Evolutionary conservation across 768 basidiomycete genomes (phyloP), one percentile per base, ranked within the genome.

Genomic region (Phylloporus sp.): DNA sequence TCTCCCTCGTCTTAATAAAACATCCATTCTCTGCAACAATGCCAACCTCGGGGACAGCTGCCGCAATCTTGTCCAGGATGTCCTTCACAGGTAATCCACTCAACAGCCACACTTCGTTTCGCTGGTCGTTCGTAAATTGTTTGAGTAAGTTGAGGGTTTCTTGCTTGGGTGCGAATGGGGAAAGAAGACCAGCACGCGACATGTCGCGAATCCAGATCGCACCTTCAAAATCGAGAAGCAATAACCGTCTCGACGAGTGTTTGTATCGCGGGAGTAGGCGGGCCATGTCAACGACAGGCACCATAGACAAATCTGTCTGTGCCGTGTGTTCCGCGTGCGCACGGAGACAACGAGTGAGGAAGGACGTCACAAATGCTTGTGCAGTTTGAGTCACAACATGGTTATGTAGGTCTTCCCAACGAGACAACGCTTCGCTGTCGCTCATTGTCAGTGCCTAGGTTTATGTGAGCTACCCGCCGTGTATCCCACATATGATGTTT

Each of bases 1-100:
- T 62, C 24, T 45, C 64, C 31, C 71, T 74, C 4, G 84, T 79
- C 71, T 82, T 87, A 62, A 92, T 79, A 64, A 83, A 93, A 65
- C 91, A 93, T 2, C 91, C 91, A 53, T 94, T 91, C 73, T 94
- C 92, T 0, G 90, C 89, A 77, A 91, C 84, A 53, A 93, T 81
- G 16, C 91, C 91, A 47, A 93, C 72, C 34, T 76, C 76, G 2
- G 88, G 86, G 11, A 84, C 74, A 54, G 72, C 70, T 51, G 77
- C 75, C 12, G 79, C 80, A 24, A 93, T 71, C 46, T 75, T 74
- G 59, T 88, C 86, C 50, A 94, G 64, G 24, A 81, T 77, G 12
- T 79, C 82, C 52, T 75, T 77, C 24, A 85, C 74, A 11, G 81
- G 78, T 44, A 92, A 64, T 7, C 90, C 90, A 62, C 89, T 91